These are phyloP conservation scores for Tagetes erecta DNA, from an alignment of 129 eudicot species.

Conservation along the genomic window DNA sequence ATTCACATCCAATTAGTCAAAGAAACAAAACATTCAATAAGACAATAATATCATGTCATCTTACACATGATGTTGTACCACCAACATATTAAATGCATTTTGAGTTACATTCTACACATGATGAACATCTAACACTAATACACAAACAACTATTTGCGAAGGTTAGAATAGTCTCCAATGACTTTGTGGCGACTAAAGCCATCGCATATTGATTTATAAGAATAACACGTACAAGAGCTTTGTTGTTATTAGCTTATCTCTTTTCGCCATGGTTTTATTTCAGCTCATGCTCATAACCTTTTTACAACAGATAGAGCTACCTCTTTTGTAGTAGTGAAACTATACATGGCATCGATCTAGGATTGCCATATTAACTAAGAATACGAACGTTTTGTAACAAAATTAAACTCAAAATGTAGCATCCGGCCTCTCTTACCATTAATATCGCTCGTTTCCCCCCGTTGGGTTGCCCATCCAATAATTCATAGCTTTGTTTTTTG, in stretches of 20 bases:
- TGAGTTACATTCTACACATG: background rate
- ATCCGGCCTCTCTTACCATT: too few species aligned
- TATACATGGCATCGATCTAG: background rate
- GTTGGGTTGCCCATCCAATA: too few species aligned
- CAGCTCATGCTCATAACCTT: too few species aligned
- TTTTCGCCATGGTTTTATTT: too few species aligned
- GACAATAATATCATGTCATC: conserved; percentile 28
- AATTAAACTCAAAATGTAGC: background rate
- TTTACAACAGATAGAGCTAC: background rate
- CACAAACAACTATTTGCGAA: background rate
- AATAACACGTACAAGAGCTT: too few species aligned
- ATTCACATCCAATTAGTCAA: conserved; percentile 30
- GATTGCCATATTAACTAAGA: background rate
- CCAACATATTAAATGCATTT: background rate
- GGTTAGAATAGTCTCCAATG: too few species aligned
- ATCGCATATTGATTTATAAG: too few species aligned
- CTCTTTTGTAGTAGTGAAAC: background rate
- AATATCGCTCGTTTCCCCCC: too few species aligned
- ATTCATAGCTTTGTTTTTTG: too few species aligned
- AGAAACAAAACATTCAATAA: conserved; percentile 29
- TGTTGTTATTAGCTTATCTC: too few species aligned
- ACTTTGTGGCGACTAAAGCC: too few species aligned
- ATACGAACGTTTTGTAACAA: background rate
- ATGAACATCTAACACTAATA: background rate
- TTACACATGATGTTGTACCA: background rate